Evolutionary conservation across 2,329 filamentous ascomycete species (phyloP), one percentile per base, ranked within the genome.

Genomic region (Orbilia brochopaga): DNA sequence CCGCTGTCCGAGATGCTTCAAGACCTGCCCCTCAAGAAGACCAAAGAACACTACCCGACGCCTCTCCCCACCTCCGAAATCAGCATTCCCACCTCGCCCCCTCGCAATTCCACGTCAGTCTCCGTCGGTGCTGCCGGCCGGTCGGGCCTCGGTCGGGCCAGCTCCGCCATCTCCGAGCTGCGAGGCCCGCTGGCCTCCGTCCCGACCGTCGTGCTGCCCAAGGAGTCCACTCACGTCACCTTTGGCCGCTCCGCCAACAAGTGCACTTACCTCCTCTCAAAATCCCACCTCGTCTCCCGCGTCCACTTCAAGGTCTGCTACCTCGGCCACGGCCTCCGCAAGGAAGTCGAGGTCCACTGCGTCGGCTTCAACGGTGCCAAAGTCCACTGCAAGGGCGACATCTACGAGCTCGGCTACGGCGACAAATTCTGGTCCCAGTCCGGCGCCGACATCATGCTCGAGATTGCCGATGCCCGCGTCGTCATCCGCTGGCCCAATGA

Each of bases 221-320:
- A 88, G 75, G 91, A 90, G 80, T 92, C 93, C 74, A 90, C 96
- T 76, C 82, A 87, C 13, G 81, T 96, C 35, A 84, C 89, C 73
- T 94, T 99, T 89, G 94, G 94, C 74, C 87, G 94, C 75, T 97
- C 92, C 4, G 96, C 91, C 81, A 93, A 91, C 80, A 96, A 92
- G 13, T 96, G 92, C n/a, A 88, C 97, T 78, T 94, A 93, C 79
- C 93, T 97, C 80, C 85, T 99, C 13, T 94, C 94, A 24, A 87
- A 91, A 76, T 96, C 96, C 81, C 90, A 92, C 52, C 86, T 95
- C 69, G 91, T 99, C 74, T 97, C 94, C 77, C 89, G 94, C 78
- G 87, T 97, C 23, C 94, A 99, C 79, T 90, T 97, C 80, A 89
- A 91, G 80, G 92, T 92, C 74, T 86, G 88, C 59, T 99, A 92